phyloP scores from a whole-genome alignment of 257 asterid species.

The Primulina eburnea region DNA sequence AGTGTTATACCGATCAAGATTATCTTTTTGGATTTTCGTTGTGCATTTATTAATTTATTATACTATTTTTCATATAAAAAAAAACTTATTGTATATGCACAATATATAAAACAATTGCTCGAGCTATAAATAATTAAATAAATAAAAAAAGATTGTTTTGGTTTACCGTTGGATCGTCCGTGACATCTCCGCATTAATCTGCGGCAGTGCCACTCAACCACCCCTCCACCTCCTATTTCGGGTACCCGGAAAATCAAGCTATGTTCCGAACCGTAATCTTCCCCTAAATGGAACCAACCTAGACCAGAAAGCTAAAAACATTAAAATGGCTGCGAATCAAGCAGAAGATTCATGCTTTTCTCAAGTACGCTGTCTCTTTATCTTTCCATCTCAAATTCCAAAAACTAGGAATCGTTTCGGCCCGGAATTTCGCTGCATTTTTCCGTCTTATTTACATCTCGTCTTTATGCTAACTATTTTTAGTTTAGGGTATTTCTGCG shows the following conservation, averaged over 20 bases:
- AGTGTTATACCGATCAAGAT: no score
- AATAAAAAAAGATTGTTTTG: no score
- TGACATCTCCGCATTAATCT: background rate
- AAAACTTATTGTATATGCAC: no score
- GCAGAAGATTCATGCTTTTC: background rate
- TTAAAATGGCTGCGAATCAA: background rate
- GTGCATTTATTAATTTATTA: no score
- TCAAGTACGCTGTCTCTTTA: background rate
- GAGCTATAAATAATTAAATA: no score
- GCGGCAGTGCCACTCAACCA: background rate
- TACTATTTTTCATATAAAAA: no score
- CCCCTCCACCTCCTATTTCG: background rate
- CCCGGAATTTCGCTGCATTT: background rate
- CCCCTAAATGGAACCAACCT: background rate
- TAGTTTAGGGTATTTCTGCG: no score
- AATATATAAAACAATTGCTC: no score
- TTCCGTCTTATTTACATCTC: background rate
- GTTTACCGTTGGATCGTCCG: no score
- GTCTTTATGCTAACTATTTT: no score
- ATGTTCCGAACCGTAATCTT: background rate
- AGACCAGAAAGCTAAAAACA: background rate
- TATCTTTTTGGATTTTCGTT: no score
- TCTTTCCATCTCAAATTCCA: background rate
- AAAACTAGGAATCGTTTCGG: background rate
- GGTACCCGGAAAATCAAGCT: background rate